Conservation (phyloP, 2,329 filamentous ascomycete species). For the Alternaria brassicae region DNA sequence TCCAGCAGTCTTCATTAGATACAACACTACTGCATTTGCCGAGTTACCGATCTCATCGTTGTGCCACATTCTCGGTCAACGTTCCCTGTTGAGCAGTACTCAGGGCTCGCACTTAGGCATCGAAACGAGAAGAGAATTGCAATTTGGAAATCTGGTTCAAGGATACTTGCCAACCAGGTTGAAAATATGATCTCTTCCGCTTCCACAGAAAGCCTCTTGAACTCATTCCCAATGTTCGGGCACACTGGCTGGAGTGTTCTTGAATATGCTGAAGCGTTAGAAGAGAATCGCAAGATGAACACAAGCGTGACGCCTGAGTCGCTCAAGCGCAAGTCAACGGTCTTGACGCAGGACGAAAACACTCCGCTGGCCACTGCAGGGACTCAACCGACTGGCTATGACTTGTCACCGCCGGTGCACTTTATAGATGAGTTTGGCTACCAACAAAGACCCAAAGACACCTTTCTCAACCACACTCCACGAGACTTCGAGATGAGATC, state of each 20-base stretch:
- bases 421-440: conserved; percentile 31
- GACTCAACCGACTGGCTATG: conserved; percentile 16
- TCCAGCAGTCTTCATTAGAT: conserved; percentile 25
- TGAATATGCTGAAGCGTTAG: conserved; percentile 38
- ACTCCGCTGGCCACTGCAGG: conserved; percentile 23
- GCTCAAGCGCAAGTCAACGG: conserved; percentile 30
- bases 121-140: conserved; percentile 4
- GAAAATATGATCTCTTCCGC: conserved; percentile 23
- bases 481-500: conserved; percentile 36
- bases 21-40: conserved; percentile 33
- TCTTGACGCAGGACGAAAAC: conserved; percentile 28
- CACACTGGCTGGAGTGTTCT: conserved; percentile 44
- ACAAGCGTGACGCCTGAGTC: conserved; percentile 26
- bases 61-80: conserved; percentile 30
- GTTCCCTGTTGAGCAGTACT: conserved; percentile 9
- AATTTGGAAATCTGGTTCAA: conserved; percentile 20
- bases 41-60: conserved; percentile 28
- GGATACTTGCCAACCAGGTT: conserved; percentile 17
- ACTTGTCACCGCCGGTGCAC: conserved; percentile 21
- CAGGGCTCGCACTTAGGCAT: conserved; percentile 12
- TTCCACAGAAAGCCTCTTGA: conserved; percentile 31
- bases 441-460: conserved; percentile 37
- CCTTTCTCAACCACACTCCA: conserved; percentile 47
- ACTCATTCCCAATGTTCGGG: conserved; percentile 43
- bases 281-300: conserved; percentile 23